A percentile compares a stretch with the other conserved stretches of the same genome.
Evolutionary conservation across 2,329 filamentous ascomycete species (phyloP).

Genomic region (Talaromyces sp.): DNA sequence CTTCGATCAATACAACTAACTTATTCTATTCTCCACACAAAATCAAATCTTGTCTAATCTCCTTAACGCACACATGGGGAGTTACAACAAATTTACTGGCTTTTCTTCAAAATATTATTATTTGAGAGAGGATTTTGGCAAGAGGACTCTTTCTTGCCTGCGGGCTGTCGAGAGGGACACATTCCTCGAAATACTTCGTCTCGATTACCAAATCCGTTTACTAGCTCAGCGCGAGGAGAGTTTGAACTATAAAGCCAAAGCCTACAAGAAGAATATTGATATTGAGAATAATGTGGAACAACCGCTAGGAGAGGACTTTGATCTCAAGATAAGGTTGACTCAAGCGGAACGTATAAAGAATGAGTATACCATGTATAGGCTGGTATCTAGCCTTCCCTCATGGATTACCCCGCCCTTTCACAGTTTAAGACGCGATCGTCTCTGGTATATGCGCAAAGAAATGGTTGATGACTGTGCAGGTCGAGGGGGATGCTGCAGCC

Average conservation of each 20-base stretch:
- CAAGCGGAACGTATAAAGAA: constrained; percentile 6
- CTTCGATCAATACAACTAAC: neutral
- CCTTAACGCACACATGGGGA: constrained; percentile 1
- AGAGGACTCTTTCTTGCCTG: neutral
- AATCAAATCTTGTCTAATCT: constrained; percentile 2
- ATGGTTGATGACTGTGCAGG: neutral
- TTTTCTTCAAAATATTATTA: neutral
- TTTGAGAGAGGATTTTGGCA: neutral
- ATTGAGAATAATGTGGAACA: constrained; percentile 2
- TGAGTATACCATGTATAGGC: constrained; percentile 4
- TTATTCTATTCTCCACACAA: constrained; percentile 2
- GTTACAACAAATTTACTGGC: constrained; percentile 4
- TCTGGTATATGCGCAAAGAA: neutral
- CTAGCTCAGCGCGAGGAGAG: constrained; percentile 5
- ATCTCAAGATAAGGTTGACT: neutral
- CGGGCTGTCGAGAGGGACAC: neutral
- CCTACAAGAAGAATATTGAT: constrained; percentile 1
- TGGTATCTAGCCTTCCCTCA: constrained; percentile 2
- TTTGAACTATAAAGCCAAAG: constrained; percentile 2
- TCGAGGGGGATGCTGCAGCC: neutral
- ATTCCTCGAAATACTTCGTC: constrained; percentile 3
- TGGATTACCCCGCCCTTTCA: neutral
- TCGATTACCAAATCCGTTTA: constrained; percentile 5
- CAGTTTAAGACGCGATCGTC: constrained; percentile 1
- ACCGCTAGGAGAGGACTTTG: neutral